phyloP scores from a whole-genome alignment of 2,329 filamentous ascomycete genomes.

The Huntiella decipiens region DNA sequence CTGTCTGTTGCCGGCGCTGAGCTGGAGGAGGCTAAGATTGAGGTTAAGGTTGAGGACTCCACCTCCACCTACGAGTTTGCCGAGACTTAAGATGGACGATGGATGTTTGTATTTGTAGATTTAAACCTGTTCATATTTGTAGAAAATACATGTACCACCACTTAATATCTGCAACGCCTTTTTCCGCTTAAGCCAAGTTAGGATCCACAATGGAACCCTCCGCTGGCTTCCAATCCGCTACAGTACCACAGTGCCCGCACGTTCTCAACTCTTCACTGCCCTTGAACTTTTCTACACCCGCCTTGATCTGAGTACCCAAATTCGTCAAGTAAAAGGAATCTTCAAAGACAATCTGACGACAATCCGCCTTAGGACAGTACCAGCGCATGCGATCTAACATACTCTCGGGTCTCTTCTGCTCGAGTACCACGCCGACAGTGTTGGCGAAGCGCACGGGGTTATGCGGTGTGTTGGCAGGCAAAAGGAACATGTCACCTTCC shows the following conservation, averaged over 20 bases:
- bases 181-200: slow-evolving; percentile 24
- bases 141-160: not conserved
- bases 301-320: slow-evolving; percentile 86
- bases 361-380: slow-evolving; percentile 52
- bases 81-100: slow-evolving; percentile 36
- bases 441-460: slow-evolving; percentile 86
- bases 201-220: slow-evolving; percentile 40
- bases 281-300: slow-evolving; percentile 68
- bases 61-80: slow-evolving; percentile 58
- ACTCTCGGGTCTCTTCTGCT: slow-evolving; percentile 56
- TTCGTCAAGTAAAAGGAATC: slow-evolving; percentile 74
- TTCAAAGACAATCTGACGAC: slow-evolving; percentile 61
- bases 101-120: slow-evolving; percentile 2
- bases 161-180: not conserved
- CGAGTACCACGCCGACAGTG: slow-evolving; percentile 85
- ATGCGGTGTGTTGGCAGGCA: slow-evolving; percentile 88
- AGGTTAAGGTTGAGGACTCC: slow-evolving; percentile 66
- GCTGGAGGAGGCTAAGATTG: slow-evolving; percentile 65
- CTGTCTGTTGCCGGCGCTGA: slow-evolving; percentile 65
- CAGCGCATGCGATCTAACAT: slow-evolving; percentile 67
- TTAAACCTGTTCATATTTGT: not conserved
- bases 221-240: slow-evolving; percentile 54
- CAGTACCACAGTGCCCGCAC: slow-evolving; percentile 55
- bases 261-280: slow-evolving; percentile 45
- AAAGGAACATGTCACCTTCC: slow-evolving; percentile 84